A percentile compares a stretch with the other conserved stretches of the same genome.
Evolutionary conservation across 2,329 filamentous ascomycete genomes (phyloP).

Genomic region (Trichoderma atrobrunneum): DNA sequence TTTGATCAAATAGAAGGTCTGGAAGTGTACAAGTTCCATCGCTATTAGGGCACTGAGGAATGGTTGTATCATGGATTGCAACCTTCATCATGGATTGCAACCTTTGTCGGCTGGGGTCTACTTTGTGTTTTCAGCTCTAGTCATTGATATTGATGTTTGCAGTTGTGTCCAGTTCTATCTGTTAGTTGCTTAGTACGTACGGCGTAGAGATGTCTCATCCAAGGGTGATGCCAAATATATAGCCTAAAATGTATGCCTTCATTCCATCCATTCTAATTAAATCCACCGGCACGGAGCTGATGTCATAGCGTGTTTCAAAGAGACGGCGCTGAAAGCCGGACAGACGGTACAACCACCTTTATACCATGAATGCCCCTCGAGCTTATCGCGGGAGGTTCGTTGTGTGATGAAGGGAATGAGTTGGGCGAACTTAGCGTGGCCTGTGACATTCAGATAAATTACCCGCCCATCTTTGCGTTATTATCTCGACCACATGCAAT

Average conservation of each 20-base stretch:
- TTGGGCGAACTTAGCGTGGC: not conserved
- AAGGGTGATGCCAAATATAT: not conserved
- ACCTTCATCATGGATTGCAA: not conserved
- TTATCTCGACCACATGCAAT: not conserved
- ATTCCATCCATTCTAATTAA: not conserved
- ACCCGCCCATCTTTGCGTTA: not conserved
- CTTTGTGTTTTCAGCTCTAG: not conserved
- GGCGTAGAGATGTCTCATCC: not conserved
- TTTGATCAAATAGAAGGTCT: not conserved
- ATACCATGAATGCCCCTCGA: not conserved
- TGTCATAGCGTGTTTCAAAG: slow-evolving; percentile 14
- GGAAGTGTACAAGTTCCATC: not conserved
- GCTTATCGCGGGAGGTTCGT: not conserved
- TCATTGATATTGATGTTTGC: not conserved
- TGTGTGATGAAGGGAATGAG: not conserved
- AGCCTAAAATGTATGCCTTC: not conserved
- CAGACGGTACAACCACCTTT: not conserved
- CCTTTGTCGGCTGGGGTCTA: not conserved
- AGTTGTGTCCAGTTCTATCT: not conserved
- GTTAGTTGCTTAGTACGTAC: not conserved
- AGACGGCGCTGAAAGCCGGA: not conserved
- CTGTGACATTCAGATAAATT: not conserved
- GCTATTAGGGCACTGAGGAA: not conserved
- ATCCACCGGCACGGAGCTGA: not conserved
- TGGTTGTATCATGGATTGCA: not conserved